Percentiles rank a stretch among this genome's conserved stretches.
These are phyloP conservation scores for Mycena belliarum DNA, from an alignment of 768 basidiomycete species.

Conservation along the genomic window DNA sequence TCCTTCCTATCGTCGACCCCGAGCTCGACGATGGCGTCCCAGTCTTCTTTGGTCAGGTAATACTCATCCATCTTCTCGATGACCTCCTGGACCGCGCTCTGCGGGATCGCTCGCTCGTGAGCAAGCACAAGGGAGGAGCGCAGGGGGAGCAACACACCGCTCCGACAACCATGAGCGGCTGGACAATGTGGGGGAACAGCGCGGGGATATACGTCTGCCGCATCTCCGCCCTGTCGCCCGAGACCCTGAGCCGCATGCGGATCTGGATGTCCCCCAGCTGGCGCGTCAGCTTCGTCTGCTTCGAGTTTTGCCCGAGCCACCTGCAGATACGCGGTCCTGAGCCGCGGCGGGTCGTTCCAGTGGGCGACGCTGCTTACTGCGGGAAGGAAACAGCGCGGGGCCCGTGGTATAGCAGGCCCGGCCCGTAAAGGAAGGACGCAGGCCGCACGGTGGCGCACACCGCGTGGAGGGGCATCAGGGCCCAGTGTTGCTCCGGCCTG, in stretches of 20 bases:
- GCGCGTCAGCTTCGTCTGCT: constrained; percentile 77
- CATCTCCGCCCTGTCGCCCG: constrained; percentile 88
- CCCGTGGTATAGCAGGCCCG: constrained; percentile 64
- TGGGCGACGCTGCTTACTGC: constrained; percentile 65
- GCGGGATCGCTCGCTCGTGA: too few relatives aligned
- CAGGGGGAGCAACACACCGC: constrained; percentile 17
- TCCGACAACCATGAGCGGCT: constrained; percentile 74
- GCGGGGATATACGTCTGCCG: constrained; percentile 90
- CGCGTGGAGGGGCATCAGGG: constrained; percentile 91
- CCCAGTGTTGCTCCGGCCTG: constrained; percentile 95
- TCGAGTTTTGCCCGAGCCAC: constrained; percentile 98
- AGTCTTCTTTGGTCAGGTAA: constrained; percentile 90
- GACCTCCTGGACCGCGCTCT: constrained; percentile 71
- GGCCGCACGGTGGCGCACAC: constrained; percentile 89
- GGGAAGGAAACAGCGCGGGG: constrained; percentile 77
- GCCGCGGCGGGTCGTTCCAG: too few relatives aligned
- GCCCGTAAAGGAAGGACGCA: constrained; percentile 80
- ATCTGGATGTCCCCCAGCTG: constrained; percentile 92
- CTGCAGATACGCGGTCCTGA: constrained; percentile 38
- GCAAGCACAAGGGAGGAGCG: too few relatives aligned
- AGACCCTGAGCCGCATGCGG: constrained; percentile 92
- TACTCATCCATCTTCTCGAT: constrained; percentile 94
- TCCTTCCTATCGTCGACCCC: constrained; percentile 83
- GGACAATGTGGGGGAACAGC: constrained; percentile 76
- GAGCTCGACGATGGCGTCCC: constrained; percentile 94